Evolutionary conservation across 1,284 basidiomycete genomes (phyloP).

Genomic region (Apiotrichum porosum): DNA sequence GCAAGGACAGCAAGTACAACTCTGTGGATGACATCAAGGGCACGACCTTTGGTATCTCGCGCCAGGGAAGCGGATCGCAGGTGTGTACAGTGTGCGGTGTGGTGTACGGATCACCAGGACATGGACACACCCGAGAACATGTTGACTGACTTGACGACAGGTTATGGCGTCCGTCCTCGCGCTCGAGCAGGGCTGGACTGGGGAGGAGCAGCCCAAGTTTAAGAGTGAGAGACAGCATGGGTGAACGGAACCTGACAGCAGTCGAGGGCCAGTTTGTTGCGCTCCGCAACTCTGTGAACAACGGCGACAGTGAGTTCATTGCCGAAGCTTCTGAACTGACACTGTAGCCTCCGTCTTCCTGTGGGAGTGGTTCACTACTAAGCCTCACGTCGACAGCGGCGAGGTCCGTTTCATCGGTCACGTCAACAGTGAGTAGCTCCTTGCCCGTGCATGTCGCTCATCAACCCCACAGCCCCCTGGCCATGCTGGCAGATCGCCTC

Average conservation of each 20-base stretch:
- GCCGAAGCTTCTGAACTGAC: constrained; percentile 1
- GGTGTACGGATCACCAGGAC: too few species aligned
- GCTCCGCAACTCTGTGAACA: constrained; percentile 85
- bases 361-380: constrained; percentile 99
- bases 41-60: constrained; percentile 82
- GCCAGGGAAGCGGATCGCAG: constrained; percentile 59
- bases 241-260: constrained; percentile 36
- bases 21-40: constrained; percentile 70
- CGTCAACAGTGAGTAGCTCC: constrained; percentile 38
- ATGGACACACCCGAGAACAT: too few species aligned
- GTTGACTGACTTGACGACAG: constrained; percentile 52
- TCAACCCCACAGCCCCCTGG: constrained; percentile 70
- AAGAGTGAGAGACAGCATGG: constrained; percentile 54
- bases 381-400: constrained; percentile 78
- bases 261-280: constrained; percentile 86
- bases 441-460: too few species aligned
- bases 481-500: constrained; percentile 92
- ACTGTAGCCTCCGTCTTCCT: constrained; percentile 39
- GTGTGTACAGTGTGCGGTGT: neutral
- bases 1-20: constrained; percentile 67
- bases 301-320: constrained; percentile 52
- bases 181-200: constrained; percentile 71
- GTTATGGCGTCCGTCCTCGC: constrained; percentile 96
- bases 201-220: constrained; percentile 58
- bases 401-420: constrained; percentile 65